Base-by-base conservation (phyloP, 495 filamentous ascomycete species). In the Glarea lozoyensis region DNA sequence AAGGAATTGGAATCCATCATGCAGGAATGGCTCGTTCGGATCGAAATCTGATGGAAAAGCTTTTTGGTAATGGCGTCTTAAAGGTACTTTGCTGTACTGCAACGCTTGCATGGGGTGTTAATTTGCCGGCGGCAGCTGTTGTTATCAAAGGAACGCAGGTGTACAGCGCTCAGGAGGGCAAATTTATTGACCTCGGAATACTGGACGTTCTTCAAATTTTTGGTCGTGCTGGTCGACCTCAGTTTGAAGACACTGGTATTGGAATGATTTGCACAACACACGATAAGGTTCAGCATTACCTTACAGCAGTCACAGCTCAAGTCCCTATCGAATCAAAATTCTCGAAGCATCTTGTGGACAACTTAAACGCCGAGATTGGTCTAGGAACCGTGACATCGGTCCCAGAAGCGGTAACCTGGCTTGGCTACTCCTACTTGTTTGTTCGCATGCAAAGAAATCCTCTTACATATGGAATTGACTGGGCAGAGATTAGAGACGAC, bases 141-240 rank as follows among this genome's bases (percentile, higher is more conserved):
- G 75, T 99, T 40, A 99, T 99, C 68, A 97, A 97, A 61, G 92
- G 92, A 13, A 97, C 92, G 4, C 88, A 96, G 59, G 67, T 99
- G 2, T 99, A 99, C 64, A 96, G 89, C 58, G 79, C 92, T 0
- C 83, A 92, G 61, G 89, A 92, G 45, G 92, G 92, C 61, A 93
- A 90, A 66, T 97, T 96, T 56, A 82, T 95, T 18, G 93, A 97
- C 57, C 71, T 99, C 11, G 89, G 92, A 9, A 99, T 99, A 50
- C 75, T 99, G 3, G 92, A 99, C 59, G 92, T 99, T 10, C 67
- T 99, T 48, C 92, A 99, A 62, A 99, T 99, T 31, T 99, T 99
- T 57, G 92, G 92, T 67, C 86, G 92, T 69, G 92, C 92, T 49
- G 92, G 92, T 70, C 80, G 92, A 58, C 92, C 92, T 17, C 92